Evolutionary conservation across 345 rosid species (phyloP).

Genomic region (Gossypium mustelinum): DNA sequence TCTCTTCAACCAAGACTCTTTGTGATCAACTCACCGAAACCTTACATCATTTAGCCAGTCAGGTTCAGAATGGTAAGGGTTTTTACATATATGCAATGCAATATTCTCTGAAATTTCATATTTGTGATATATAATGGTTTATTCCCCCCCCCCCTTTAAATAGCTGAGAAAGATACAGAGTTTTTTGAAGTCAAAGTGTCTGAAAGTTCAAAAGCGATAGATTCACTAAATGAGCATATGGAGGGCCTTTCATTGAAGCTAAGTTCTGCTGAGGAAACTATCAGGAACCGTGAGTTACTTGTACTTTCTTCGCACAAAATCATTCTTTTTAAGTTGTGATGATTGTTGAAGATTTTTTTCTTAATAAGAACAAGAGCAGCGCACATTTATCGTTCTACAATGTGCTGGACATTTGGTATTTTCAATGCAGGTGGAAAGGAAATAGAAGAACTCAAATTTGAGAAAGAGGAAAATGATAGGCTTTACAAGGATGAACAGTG

Average conservation of each 20-base stretch:
- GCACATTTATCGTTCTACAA: neutral
- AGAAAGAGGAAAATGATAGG: conserved; percentile 52
- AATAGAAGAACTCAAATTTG: conserved; percentile 53
- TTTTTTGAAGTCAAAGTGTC: conserved; percentile 44
- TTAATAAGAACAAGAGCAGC: neutral
- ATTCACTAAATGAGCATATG: conserved; percentile 45
- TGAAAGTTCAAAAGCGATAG: conserved; percentile 36
- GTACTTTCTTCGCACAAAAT: neutral
- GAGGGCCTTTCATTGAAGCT: conserved; percentile 40
- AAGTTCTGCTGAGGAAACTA: conserved; percentile 44
- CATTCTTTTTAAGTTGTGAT: neutral
- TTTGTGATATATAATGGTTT: too few species aligned
- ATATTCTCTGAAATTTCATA: neutral
- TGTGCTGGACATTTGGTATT: conserved; percentile 17
- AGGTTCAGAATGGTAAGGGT: conserved; percentile 70
- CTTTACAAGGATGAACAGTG: conserved; percentile 41
- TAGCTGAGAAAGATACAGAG: conserved; percentile 67
- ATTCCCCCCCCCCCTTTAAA: conserved; percentile 22
- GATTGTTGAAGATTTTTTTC: conserved; percentile 2
- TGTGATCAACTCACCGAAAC: conserved; percentile 87
- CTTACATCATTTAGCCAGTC: conserved; percentile 66
- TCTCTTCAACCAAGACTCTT: conserved; percentile 73
- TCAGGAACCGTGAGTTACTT: conserved; percentile 50
- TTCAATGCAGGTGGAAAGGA: conserved; percentile 55
- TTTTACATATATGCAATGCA: conserved; percentile 1